phyloP scores from a whole-genome alignment of 139 green algal species.

The Chlamydomonas sp. region DNA sequence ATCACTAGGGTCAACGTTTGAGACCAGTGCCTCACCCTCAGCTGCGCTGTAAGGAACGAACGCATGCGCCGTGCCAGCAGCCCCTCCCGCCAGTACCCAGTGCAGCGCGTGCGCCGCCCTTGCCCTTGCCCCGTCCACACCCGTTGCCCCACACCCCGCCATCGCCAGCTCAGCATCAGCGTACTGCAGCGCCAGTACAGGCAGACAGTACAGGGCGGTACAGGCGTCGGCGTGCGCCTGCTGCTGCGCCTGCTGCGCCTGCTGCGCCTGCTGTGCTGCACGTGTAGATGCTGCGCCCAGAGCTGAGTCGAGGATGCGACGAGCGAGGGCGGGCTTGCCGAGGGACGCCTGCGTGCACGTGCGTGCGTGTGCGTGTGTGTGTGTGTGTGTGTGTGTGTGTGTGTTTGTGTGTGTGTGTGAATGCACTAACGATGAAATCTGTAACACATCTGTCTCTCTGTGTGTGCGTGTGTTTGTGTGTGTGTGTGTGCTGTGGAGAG shows the following conservation, averaged over 20 bases:
- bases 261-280: not conserved
- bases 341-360: too few relatives aligned
- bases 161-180: conserved; percentile 19
- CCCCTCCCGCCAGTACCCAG: conserved; percentile 23
- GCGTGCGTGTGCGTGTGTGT: too few relatives aligned
- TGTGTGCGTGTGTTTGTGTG: too few relatives aligned
- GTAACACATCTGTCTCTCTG: too few relatives aligned
- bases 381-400: too few relatives aligned
- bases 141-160: not conserved
- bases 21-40: too few relatives aligned
- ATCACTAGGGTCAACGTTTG: too few relatives aligned
- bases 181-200: conserved; percentile 23
- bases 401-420: too few relatives aligned
- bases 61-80: too few relatives aligned
- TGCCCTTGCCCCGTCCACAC: not conserved
- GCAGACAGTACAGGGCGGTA: conserved; percentile 13
- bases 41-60: too few relatives aligned
- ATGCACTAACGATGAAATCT: too few relatives aligned
- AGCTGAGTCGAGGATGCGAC: conserved; percentile 15
- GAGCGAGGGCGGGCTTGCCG: not conserved
- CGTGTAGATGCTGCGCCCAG: conserved; percentile 6
- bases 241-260: not conserved
- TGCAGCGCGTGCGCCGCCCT: conserved; percentile 27
- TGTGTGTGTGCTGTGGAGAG: not conserved
- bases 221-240: too few relatives aligned